phyloP scores from a whole-genome alignment of 1,284 basidiomycete species.

The Dichomitus squalens region DNA sequence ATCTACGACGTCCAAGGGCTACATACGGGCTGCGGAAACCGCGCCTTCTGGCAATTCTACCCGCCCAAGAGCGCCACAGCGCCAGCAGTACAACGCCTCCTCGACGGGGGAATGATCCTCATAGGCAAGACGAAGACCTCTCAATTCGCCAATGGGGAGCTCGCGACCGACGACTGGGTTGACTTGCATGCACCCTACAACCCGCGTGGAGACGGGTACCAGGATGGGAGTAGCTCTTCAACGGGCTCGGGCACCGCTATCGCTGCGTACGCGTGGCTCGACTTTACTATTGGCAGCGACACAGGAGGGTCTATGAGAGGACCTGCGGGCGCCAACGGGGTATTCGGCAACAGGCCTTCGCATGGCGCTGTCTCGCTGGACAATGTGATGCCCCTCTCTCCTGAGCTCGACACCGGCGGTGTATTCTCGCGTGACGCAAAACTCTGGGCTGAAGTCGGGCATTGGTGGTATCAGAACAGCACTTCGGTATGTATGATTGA shows the following conservation, averaged over 20 bases:
- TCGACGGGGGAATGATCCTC: constrained; percentile 50
- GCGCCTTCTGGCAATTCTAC: constrained; percentile 35
- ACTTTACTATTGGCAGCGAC: constrained; percentile 43
- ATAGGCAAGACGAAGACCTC: constrained; percentile 57
- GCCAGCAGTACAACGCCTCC: constrained; percentile 46
- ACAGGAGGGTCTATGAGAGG: constrained; percentile 45
- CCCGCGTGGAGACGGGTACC: constrained; percentile 54
- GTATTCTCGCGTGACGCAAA: constrained; percentile 34
- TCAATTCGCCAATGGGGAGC: constrained; percentile 58
- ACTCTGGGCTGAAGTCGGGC: constrained; percentile 29
- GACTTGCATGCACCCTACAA: constrained; percentile 56
- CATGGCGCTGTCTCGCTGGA: constrained; percentile 40
- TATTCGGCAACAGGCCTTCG: constrained; percentile 41
- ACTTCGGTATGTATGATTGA: constrained; percentile 23
- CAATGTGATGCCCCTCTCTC: constrained; percentile 42
- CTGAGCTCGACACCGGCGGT: constrained; percentile 37
- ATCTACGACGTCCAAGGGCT: constrained; percentile 36
- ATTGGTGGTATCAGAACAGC: constrained; percentile 36
- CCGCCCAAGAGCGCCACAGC: constrained; percentile 39
- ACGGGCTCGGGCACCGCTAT: constrained; percentile 43
- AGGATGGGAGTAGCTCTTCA: constrained; percentile 43
- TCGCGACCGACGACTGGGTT: constrained; percentile 54
- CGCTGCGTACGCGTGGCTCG: constrained; percentile 42
- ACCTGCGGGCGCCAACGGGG: constrained; percentile 43
- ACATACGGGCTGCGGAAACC: constrained; percentile 36